Conservation (phyloP, 2,329 filamentous ascomycete genomes). For the Trichocomaceae sp. region DNA sequence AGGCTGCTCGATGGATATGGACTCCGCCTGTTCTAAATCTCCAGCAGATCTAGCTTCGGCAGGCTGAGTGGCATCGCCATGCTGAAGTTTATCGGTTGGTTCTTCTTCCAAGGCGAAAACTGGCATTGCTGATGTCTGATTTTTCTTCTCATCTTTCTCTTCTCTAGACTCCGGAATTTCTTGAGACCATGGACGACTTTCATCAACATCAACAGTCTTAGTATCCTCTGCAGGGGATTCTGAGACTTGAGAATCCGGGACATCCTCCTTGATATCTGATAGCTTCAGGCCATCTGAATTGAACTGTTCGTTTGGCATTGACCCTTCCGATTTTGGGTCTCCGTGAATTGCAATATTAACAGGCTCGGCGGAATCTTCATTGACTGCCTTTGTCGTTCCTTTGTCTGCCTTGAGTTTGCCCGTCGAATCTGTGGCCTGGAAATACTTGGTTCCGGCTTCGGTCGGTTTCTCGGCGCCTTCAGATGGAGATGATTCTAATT, state of each 20-base stretch:
- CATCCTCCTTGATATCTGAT: neutral
- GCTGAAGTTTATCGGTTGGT: neutral
- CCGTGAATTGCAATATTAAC: neutral
- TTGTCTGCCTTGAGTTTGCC: conserved; percentile 33
- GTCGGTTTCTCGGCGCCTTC: neutral
- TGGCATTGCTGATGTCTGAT: conserved; percentile 1
- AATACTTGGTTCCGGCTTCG: neutral
- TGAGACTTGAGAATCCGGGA: neutral
- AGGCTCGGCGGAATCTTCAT: neutral
- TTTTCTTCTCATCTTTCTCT: conserved; percentile 35
- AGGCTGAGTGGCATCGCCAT: neutral
- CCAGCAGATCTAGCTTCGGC: neutral
- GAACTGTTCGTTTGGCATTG: neutral
- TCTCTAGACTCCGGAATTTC: conserved; percentile 19
- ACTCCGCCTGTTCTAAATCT: neutral
- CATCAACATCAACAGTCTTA: neutral
- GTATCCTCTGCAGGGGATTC: neutral
- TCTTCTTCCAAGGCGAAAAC: neutral
- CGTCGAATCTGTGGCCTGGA: conserved; percentile 12
- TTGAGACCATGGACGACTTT: neutral
- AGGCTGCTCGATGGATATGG: neutral
- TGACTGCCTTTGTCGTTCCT: conserved; percentile 23
- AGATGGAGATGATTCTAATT: neutral
- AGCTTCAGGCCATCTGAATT: neutral
- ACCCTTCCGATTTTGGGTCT: neutral